Conservation (phyloP, 495 filamentous ascomycete species). For the Evansstolkia leycettana region DNA sequence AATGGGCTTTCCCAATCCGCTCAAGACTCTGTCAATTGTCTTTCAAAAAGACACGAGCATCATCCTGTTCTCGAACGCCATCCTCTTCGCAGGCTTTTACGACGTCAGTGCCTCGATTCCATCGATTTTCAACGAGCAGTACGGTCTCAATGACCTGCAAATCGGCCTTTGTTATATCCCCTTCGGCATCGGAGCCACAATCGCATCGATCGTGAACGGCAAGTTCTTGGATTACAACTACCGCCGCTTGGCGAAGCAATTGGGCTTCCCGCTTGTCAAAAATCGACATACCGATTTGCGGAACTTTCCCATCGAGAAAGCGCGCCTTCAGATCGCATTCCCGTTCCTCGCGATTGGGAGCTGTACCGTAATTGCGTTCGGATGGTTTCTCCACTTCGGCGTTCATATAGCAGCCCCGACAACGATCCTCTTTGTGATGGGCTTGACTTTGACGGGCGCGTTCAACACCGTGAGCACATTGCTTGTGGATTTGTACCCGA, state of each 20-base stretch:
- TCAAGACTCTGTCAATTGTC: constrained; percentile 53
- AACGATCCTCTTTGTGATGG: constrained; percentile 49
- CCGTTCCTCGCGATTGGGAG: constrained; percentile 25
- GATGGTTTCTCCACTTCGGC: constrained; percentile 24
- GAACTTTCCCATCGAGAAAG: constrained; percentile 53
- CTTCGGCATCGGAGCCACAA: constrained; percentile 44
- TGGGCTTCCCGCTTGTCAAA: constrained; percentile 6
- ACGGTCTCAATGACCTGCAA: constrained; percentile 35
- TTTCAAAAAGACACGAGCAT: constrained; percentile 39
- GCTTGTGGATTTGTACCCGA: constrained; percentile 54
- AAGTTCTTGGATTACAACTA: constrained; percentile 53
- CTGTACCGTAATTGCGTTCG: constrained; percentile 24
- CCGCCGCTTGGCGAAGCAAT: constrained; percentile 20
- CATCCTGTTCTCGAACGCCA: constrained; percentile 27
- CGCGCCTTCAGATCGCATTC: constrained; percentile 41
- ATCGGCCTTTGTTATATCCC: constrained; percentile 39
- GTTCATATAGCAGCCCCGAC: constrained; percentile 31
- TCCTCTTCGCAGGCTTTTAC: constrained; percentile 34
- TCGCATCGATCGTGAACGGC: constrained; percentile 80
- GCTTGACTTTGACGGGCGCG: constrained; percentile 39
- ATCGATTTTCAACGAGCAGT: constrained; percentile 26
- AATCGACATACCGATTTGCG: constrained; percentile 11
- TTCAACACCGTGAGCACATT: constrained; percentile 48
- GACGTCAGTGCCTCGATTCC: constrained; percentile 22
- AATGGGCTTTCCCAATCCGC: constrained; percentile 56